Conservation (phyloP, 2,329 filamentous ascomycete genomes). For the Ophiocordyceps sinensis region DNA sequence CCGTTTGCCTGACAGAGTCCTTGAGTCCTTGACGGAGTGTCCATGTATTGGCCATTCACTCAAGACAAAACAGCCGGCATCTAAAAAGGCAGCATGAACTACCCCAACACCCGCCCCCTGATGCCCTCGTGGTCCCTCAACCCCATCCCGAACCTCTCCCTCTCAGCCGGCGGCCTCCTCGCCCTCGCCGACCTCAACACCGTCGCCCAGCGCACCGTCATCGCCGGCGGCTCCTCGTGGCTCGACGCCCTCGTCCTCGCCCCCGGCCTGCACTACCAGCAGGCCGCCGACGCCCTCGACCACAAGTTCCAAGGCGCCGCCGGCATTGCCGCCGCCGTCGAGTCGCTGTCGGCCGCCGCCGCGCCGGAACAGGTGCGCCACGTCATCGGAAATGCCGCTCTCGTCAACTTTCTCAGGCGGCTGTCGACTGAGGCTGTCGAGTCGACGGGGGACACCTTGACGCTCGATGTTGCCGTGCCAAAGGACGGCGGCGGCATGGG, state of each 20-base stretch:
- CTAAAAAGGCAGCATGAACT: neutral
- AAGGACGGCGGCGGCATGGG: constrained; percentile 2
- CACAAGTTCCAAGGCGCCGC: neutral
- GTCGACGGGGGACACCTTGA: constrained; percentile 8
- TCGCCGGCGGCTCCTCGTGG: constrained; percentile 41
- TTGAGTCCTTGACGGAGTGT: too few relatives aligned
- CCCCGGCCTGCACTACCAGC: constrained; percentile 46
- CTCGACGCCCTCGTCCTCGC: constrained; percentile 42
- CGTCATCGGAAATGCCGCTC: constrained; percentile 34
- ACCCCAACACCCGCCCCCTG: constrained; percentile 6
- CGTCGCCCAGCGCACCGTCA: constrained; percentile 38
- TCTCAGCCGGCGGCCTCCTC: constrained; percentile 39
- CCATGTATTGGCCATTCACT: too few relatives aligned
- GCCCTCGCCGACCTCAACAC: constrained; percentile 44
- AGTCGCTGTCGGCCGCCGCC: neutral
- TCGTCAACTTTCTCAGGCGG: constrained; percentile 28
- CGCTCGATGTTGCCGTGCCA: constrained; percentile 13
- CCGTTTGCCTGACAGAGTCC: too few relatives aligned
- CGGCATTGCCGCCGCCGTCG: neutral
- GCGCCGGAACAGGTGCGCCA: constrained; percentile 9
- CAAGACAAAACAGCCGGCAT: too few relatives aligned
- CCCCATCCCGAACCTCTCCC: constrained; percentile 28
- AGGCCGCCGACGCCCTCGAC: constrained; percentile 36
- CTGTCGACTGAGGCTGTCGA: constrained; percentile 10
- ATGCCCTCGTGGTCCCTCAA: constrained; percentile 28